Percentiles rank a stretch among this genome's conserved stretches.
Conservation (phyloP, 164 flowering plant genomes). For the Nelumbo lutea region DNA sequence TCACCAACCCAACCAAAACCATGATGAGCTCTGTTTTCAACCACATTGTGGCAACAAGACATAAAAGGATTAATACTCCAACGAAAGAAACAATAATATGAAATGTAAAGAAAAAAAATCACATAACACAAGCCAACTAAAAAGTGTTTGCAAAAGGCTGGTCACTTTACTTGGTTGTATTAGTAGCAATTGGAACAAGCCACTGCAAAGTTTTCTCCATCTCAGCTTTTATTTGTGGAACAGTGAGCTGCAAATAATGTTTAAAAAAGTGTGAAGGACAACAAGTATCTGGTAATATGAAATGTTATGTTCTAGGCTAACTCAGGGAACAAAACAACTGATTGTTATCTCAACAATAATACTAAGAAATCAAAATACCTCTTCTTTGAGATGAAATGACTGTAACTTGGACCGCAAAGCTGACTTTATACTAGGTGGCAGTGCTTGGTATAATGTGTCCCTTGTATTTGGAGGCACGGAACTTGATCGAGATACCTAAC, state of each 20-base stretch:
- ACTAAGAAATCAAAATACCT: conserved; percentile 28
- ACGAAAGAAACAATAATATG: not conserved
- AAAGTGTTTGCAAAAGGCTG: not conserved
- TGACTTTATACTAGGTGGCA: conserved; percentile 51
- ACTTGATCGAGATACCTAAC: conserved; percentile 56
- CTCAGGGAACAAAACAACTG: not conserved
- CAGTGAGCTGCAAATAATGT: conserved; percentile 56
- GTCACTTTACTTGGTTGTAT: conserved; percentile 80
- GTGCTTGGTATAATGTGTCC: conserved; percentile 57
- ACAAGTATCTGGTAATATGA: not conserved
- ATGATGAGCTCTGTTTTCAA: conserved; percentile 77
- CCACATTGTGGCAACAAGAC: conserved; percentile 8
- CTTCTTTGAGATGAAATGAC: conserved; percentile 43
- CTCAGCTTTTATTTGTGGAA: conserved; percentile 82
- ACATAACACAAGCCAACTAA: not conserved
- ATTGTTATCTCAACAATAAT: not conserved
- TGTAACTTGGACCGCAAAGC: conserved; percentile 49
- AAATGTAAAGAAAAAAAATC: not conserved
- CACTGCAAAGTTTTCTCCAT: conserved; percentile 98
- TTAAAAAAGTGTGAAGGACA: not conserved
- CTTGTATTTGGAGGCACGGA: conserved; percentile 59
- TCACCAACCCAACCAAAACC: conserved; percentile 99
- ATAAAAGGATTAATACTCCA: not conserved
- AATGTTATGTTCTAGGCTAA: not conserved
- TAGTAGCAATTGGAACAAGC: conserved; percentile 95